Conservation (phyloP, 495 filamentous ascomycete genomes). For the Penicillium turbatum region DNA sequence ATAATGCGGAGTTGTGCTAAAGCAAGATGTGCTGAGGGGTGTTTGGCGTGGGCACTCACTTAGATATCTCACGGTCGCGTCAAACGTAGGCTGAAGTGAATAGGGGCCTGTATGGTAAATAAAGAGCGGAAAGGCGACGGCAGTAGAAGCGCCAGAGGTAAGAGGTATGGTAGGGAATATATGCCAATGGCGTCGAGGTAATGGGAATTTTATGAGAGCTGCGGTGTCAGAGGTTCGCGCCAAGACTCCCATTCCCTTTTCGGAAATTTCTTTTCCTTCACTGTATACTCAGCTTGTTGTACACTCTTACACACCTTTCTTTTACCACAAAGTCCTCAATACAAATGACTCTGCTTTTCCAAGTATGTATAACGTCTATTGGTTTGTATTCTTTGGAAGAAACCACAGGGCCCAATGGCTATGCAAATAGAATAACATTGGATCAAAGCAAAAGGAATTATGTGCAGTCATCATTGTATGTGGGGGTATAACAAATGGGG, state of each 20-base stretch:
- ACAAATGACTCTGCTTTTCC: neutral
- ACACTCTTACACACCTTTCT: neutral
- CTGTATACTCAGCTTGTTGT: neutral
- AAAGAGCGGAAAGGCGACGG: neutral
- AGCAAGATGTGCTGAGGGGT: conserved; percentile 10
- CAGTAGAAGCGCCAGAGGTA: neutral
- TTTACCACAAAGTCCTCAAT: neutral
- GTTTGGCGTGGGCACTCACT: conserved; percentile 21
- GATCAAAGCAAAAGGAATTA: conserved; percentile 21
- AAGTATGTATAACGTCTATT: conserved; percentile 22
- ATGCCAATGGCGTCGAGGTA: conserved; percentile 2
- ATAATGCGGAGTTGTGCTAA: neutral
- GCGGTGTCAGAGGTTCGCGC: conserved; percentile 25
- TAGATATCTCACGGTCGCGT: conserved; percentile 4
- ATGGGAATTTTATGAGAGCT: conserved; percentile 7
- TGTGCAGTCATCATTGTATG: conserved; percentile 29
- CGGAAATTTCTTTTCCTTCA: conserved; percentile 15
- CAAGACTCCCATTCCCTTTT: conserved; percentile 25
- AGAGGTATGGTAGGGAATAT: neutral
- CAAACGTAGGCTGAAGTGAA: neutral
- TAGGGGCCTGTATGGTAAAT: too few species aligned
- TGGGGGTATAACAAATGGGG: conserved; percentile 26
- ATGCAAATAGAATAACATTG: conserved; percentile 20
- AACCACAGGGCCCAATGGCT: conserved; percentile 14
- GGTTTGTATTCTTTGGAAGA: conserved; percentile 18